These are phyloP conservation scores for Glycine tomentella DNA, from an alignment of 306 rosid species.

Conservation along the genomic window DNA sequence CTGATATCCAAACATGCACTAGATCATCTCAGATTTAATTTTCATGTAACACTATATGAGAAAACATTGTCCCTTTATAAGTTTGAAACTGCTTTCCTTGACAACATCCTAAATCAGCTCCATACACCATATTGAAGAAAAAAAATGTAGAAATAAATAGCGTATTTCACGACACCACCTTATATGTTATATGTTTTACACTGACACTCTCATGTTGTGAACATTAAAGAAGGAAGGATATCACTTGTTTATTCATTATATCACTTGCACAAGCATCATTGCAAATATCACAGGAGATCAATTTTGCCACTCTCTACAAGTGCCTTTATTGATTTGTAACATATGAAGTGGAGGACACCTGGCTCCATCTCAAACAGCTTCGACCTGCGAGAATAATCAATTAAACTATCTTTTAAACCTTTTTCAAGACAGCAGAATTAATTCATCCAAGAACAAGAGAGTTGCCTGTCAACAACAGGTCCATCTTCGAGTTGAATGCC, in stretches of 20 bases:
- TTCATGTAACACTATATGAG: too few relatives aligned
- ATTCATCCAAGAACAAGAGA: conserved; percentile 35
- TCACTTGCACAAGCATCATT: too few relatives aligned
- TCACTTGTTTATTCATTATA: too few relatives aligned
- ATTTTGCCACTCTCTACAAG: conserved; percentile 85
- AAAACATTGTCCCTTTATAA: too few relatives aligned
- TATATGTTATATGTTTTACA: too few relatives aligned
- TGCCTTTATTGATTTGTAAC: conserved; percentile 84
- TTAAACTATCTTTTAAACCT: not conserved
- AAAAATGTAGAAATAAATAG: not conserved
- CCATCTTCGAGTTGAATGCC: conserved; percentile 93
- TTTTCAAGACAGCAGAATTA: conserved; percentile 11
- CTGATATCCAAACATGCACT: too few relatives aligned
- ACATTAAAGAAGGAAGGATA: too few relatives aligned
- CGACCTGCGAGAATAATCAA: conserved; percentile 52
- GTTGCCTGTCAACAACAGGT: conserved; percentile 74
- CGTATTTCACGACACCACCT: not conserved
- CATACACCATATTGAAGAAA: not conserved
- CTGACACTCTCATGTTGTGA: too few relatives aligned
- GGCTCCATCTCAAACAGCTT: conserved; percentile 64
- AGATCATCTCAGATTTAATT: too few relatives aligned
- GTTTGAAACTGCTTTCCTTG: not conserved
- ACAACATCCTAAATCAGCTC: conserved; percentile 22
- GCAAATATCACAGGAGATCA: conserved; percentile 55
- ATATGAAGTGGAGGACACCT: conserved; percentile 69